Percentiles rank a stretch among this genome's conserved stretches.
phyloP scores from a whole-genome alignment of 768 basidiomycete genomes.

The Tulasnella sp. region DNA sequence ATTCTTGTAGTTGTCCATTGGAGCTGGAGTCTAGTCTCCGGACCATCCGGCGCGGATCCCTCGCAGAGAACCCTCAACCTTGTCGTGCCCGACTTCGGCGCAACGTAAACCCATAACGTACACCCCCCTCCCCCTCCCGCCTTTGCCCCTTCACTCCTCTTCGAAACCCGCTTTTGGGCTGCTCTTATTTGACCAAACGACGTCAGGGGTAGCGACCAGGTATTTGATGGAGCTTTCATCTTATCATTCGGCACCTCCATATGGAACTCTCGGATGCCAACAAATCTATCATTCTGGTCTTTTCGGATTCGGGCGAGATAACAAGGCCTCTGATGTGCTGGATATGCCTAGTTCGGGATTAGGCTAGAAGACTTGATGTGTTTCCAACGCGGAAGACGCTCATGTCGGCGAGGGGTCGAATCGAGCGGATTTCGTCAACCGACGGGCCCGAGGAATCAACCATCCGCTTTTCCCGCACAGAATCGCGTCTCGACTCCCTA shows the following conservation, averaged over 20 bases:
- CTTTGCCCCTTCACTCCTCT: not conserved
- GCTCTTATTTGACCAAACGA: not conserved
- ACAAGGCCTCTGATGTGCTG: not conserved
- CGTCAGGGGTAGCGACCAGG: slow-evolving; percentile 12
- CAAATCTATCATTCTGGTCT: not conserved
- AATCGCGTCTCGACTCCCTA: slow-evolving; percentile 10
- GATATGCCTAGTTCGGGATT: slow-evolving; percentile 9
- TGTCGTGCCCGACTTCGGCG: slow-evolving; percentile 3
- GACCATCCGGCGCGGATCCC: not conserved
- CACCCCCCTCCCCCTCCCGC: not conserved
- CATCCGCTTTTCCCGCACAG: slow-evolving; percentile 4
- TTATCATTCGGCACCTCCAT: not conserved
- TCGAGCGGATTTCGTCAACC: not conserved
- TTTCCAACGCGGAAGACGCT: slow-evolving; percentile 15
- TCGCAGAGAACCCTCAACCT: slow-evolving; percentile 14
- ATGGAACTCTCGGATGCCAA: not conserved
- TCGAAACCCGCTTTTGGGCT: slow-evolving; percentile 4
- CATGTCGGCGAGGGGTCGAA: slow-evolving; percentile 14
- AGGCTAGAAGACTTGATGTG: not conserved
- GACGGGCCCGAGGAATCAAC: not conserved
- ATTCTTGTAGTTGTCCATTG: not conserved
- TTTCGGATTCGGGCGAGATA: not conserved
- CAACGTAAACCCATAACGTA: slow-evolving; percentile 12
- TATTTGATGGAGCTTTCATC: slow-evolving; percentile 16
- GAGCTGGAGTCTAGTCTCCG: not conserved